A percentile compares a stretch with the other conserved stretches of the same genome.
Conservation (phyloP, 257 asterid genomes). For the Avicennia marina region DNA sequence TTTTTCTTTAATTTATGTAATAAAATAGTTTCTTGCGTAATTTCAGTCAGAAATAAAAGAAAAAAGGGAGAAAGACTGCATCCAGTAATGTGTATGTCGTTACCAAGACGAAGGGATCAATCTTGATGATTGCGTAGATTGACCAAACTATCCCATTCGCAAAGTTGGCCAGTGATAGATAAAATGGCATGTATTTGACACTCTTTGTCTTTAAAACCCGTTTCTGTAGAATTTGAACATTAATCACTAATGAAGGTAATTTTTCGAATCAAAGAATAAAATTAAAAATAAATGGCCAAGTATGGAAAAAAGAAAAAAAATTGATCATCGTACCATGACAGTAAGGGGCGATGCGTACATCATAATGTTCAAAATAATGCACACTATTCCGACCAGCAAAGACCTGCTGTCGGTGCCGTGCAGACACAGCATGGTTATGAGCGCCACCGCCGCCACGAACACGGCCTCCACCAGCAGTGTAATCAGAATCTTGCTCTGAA, state of each 20-base stretch:
- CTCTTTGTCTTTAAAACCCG: conserved; percentile 71
- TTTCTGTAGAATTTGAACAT: conserved; percentile 26
- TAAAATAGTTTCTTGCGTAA: no score
- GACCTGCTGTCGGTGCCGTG: conserved; percentile 41
- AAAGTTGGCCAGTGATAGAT: conserved; percentile 55
- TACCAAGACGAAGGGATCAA: conserved; percentile 62
- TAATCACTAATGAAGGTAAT: no score
- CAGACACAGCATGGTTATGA: conserved; percentile 30
- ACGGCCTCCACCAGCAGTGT: conserved; percentile 24
- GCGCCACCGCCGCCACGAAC: conserved; percentile 15
- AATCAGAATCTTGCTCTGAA: conserved; percentile 41
- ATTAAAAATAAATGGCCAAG: no score
- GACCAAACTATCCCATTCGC: conserved; percentile 60
- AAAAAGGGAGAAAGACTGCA: no score
- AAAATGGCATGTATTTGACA: conserved; percentile 78
- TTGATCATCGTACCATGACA: conserved; percentile 37
- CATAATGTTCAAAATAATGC: conserved; percentile 37
- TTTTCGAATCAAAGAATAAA: no score
- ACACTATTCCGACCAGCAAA: conserved; percentile 38
- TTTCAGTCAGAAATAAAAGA: no score
- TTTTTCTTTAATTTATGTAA: no score
- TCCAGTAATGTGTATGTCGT: no score
- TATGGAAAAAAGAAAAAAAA: not conserved
- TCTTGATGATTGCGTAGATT: conserved; percentile 49
- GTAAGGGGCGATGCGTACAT: conserved; percentile 72